These are phyloP conservation scores for Heliosperma pusillum DNA, from an alignment of 148 eudicot species.

Conservation along the genomic window DNA sequence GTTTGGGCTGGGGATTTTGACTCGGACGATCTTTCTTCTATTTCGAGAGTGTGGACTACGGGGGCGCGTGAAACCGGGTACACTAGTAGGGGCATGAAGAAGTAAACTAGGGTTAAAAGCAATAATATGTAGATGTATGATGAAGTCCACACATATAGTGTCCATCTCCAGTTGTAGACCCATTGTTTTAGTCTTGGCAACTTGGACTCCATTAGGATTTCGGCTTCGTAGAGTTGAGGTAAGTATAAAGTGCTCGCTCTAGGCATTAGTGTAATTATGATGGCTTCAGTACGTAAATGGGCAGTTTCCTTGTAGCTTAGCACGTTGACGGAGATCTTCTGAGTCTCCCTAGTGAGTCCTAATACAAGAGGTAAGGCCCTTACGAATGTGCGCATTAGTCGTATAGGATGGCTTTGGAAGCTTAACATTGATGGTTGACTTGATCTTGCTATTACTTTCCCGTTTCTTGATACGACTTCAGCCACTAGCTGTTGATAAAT, in stretches of 20 bases:
- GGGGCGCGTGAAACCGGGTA: slow-evolving; percentile 26
- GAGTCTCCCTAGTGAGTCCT: slow-evolving; percentile 63
- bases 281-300: slow-evolving; percentile 35
- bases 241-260: slow-evolving; percentile 45
- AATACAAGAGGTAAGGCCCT: slow-evolving; percentile 60
- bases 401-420: slow-evolving; percentile 58
- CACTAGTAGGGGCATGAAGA: slow-evolving; percentile 38
- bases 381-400: slow-evolving; percentile 42
- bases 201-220: slow-evolving; percentile 55
- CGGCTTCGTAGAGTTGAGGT: slow-evolving; percentile 66
- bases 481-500: slow-evolving; percentile 46
- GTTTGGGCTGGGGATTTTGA: slow-evolving; percentile 21
- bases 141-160: slow-evolving; percentile 73
- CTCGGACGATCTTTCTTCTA: slow-evolving; percentile 8
- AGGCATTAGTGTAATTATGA: slow-evolving; percentile 50
- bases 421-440: slow-evolving; percentile 71
- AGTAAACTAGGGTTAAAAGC: slow-evolving; percentile 39
- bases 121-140: slow-evolving; percentile 41
- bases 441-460: slow-evolving; percentile 39
- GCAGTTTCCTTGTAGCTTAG: slow-evolving; percentile 49
- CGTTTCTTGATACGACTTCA: slow-evolving; percentile 46
- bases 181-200: slow-evolving; percentile 60
- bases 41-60: not conserved
- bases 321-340: slow-evolving; percentile 37
- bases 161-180: slow-evolving; percentile 66